Conservation (phyloP, 192 early-diverging fungal species). For the Jimgerdemannia flammicorona region DNA sequence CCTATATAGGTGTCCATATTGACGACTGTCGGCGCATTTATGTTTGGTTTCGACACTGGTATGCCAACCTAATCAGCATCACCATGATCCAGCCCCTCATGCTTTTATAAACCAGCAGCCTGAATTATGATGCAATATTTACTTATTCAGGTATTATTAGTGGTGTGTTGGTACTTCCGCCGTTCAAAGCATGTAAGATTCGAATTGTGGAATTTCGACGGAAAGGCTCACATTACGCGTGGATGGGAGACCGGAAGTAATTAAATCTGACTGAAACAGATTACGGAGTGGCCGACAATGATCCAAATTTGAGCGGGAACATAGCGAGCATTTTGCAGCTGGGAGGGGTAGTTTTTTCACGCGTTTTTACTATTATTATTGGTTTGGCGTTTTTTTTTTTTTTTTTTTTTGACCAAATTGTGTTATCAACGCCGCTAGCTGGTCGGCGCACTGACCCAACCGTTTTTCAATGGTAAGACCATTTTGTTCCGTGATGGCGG, state of each 20-base stretch:
- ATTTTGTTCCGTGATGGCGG: too few species aligned
- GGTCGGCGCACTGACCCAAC: constrained; percentile 16
- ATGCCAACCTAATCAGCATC: too few species aligned
- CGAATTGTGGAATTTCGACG: too few species aligned
- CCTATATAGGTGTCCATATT: too few species aligned
- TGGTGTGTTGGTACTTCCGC: constrained; percentile 56
- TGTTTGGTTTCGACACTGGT: constrained; percentile 72
- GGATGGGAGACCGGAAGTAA: not conserved
- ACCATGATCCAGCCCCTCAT: too few species aligned
- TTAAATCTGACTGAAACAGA: constrained; percentile 38
- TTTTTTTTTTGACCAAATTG: not conserved
- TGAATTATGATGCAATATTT: too few species aligned
- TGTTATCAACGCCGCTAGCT: not conserved
- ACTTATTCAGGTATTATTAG: constrained; percentile 39
- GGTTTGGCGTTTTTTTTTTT: too few species aligned
- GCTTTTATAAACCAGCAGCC: too few species aligned
- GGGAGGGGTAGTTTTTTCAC: not conserved
- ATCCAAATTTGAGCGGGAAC: not conserved
- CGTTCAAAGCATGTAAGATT: not conserved
- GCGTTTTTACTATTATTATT: not conserved
- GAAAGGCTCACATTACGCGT: too few species aligned
- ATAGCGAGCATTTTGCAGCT: not conserved
- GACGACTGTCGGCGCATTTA: not conserved
- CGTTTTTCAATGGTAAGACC: constrained; percentile 35
- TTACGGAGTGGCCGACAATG: not conserved